A percentile compares a stretch with the other conserved stretches of the same genome.
Conservation (phyloP, 1,284 basidiomycete genomes). For the Boletus holoroseus region DNA sequence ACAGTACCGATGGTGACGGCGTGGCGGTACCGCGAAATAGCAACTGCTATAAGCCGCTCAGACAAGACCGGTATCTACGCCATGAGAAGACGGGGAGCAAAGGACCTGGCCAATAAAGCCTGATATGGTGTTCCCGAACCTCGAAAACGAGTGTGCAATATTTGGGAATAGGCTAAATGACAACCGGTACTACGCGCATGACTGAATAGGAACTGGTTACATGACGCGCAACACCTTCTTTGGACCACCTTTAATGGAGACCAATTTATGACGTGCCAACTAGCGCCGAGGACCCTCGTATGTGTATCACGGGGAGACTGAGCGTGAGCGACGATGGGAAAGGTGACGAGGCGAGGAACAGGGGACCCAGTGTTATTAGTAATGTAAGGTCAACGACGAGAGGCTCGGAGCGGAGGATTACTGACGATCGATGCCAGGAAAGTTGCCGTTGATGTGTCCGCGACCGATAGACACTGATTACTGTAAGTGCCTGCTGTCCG, state of each 20-base stretch:
- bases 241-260: background rate
- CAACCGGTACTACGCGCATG: background rate
- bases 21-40: constrained; percentile 1
- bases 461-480: no score
- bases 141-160: background rate
- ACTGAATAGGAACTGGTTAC: constrained; percentile 1
- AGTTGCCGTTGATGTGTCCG: background rate
- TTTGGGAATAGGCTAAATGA: background rate
- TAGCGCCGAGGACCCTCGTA: no score
- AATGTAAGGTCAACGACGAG: background rate
- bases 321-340: constrained; percentile 15
- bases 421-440: background rate
- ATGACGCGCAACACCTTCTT: constrained; percentile 11
- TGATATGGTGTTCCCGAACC: background rate
- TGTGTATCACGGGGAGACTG: constrained; percentile 9
- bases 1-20: constrained; percentile 6
- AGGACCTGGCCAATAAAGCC: constrained; percentile 5
- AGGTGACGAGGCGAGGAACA: constrained; percentile 4
- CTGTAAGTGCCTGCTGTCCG: background rate
- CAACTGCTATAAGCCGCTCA: background rate
- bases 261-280: no score
- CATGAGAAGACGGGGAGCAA: background rate
- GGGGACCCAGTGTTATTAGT: background rate
- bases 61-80: background rate
- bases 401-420: constrained; percentile 1